A percentile compares a stretch with the other conserved stretches of the same genome.
Evolutionary conservation across 306 rosid genomes (phyloP).

Genomic region (Gleditsia sinensis): DNA sequence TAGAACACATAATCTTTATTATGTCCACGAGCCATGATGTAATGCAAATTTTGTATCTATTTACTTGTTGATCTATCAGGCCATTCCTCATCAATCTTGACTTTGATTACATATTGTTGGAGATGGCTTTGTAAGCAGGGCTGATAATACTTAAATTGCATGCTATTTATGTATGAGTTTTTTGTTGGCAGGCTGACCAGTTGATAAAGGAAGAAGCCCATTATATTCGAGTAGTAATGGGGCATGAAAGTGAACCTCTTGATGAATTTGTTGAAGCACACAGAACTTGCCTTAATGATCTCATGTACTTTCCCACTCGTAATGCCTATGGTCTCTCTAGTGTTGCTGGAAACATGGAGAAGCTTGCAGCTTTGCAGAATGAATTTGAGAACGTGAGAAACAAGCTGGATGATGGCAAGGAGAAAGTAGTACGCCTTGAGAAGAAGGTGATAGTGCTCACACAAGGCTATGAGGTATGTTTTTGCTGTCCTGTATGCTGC

Average conservation of each 20-base stretch:
- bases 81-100: conserved; percentile 45
- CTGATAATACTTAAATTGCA: background rate
- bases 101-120: background rate
- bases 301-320: conserved; percentile 79
- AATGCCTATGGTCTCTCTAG: conserved; percentile 77
- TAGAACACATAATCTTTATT: background rate
- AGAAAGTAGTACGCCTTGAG: conserved; percentile 73
- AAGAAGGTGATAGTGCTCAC: conserved; percentile 77
- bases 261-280: conserved; percentile 94
- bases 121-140: conserved; percentile 8
- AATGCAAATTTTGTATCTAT: too few relatives aligned
- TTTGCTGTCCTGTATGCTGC: conserved; percentile 63
- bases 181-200: conserved; percentile 67
- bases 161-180: conserved; percentile 22
- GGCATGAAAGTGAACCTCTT: conserved; percentile 77
- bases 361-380: conserved; percentile 83
- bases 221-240: conserved; percentile 79
- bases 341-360: conserved; percentile 83
- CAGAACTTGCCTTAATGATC: conserved; percentile 75
- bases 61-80: too few relatives aligned
- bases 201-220: conserved; percentile 73
- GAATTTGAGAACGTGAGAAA: conserved; percentile 75
- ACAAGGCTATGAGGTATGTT: conserved; percentile 89
- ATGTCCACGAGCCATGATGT: too few relatives aligned
- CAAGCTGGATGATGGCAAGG: conserved; percentile 81